A percentile compares a stretch with the other conserved stretches of the same genome.
phyloP scores from a whole-genome alignment of 2,329 filamentous ascomycete species.

The Tolypocladium tropicale region DNA sequence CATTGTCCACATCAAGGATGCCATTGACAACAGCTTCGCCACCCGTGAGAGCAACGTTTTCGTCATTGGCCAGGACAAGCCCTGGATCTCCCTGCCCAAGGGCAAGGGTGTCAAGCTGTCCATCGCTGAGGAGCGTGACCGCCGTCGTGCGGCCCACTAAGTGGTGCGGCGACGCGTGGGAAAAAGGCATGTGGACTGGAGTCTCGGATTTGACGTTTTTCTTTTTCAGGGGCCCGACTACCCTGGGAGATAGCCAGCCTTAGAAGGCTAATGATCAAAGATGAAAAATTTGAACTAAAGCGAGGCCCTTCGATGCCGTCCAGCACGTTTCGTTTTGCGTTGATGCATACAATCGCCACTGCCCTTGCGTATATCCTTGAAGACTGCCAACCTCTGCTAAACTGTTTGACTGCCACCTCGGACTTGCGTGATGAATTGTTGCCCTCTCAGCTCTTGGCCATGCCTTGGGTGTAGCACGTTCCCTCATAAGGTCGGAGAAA shows the following conservation, averaged over 20 bases:
- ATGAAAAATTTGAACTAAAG: conserved; percentile 12
- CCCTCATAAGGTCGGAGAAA: neutral
- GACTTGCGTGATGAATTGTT: neutral
- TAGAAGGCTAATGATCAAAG: conserved; percentile 25
- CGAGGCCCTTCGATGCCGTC: neutral
- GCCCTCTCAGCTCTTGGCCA: neutral
- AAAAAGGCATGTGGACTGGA: conserved; percentile 27
- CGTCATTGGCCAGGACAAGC: conserved; percentile 97
- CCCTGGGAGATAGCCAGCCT: conserved; percentile 24
- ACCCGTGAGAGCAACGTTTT: conserved; percentile 99
- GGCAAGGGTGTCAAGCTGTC: conserved; percentile 99
- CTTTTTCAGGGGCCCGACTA: conserved; percentile 16
- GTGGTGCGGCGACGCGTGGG: conserved; percentile 10
- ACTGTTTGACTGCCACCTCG: neutral
- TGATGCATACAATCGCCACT: neutral
- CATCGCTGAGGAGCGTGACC: conserved; percentile 98
- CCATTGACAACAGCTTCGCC: conserved; percentile 99
- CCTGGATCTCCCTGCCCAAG: conserved; percentile 99
- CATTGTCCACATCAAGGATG: conserved; percentile 99
- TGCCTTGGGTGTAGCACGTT: neutral
- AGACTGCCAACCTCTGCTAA: neutral
- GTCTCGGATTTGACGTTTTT: conserved; percentile 29
- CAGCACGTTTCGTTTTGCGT: neutral
- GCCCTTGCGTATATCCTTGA: neutral
- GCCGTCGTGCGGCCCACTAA: conserved; percentile 61